A percentile compares a stretch with the other conserved stretches of the same genome.
Conservation (phyloP, 2,329 filamentous ascomycete genomes). For the Endocalyx cinctus region DNA sequence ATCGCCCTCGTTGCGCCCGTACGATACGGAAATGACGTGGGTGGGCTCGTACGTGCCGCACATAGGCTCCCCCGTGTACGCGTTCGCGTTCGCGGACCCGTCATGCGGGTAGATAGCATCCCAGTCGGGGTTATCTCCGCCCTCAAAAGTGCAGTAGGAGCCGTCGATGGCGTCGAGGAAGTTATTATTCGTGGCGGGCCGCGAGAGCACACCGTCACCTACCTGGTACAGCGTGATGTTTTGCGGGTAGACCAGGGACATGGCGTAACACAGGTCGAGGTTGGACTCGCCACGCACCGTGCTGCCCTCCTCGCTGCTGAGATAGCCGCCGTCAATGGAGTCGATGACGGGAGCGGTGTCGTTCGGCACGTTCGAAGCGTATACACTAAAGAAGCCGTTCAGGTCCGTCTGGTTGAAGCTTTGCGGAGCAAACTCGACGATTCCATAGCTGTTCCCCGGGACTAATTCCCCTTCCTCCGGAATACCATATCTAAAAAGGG, state of each 20-base stretch:
- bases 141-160: constrained; percentile 9
- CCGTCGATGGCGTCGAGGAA: constrained; percentile 19
- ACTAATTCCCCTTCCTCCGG: constrained; percentile 1
- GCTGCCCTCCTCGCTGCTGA: not conserved
- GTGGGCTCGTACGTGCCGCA: constrained; percentile 40
- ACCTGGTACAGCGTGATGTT: constrained; percentile 44
- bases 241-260: constrained; percentile 49
- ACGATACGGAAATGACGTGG: constrained; percentile 50
- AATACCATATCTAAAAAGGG: constrained; percentile 4
- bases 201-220: constrained; percentile 29
- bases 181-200: constrained; percentile 39
- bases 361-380: too few species aligned
- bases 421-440: constrained; percentile 6
- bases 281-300: constrained; percentile 40
- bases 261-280: constrained; percentile 52
- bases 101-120: constrained; percentile 31
- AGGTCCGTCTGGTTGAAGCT: constrained; percentile 6
- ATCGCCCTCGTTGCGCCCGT: constrained; percentile 46
- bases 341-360: constrained; percentile 7
- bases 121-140: constrained; percentile 5
- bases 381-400: constrained; percentile 7
- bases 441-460: constrained; percentile 7
- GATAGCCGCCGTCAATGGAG: constrained; percentile 7
- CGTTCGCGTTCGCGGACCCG: constrained; percentile 32
- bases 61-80: constrained; percentile 35